A percentile compares a stretch with the other conserved stretches of the same genome.
phyloP scores from a whole-genome alignment of 768 basidiomycete species.

The Suillus clintonianus region DNA sequence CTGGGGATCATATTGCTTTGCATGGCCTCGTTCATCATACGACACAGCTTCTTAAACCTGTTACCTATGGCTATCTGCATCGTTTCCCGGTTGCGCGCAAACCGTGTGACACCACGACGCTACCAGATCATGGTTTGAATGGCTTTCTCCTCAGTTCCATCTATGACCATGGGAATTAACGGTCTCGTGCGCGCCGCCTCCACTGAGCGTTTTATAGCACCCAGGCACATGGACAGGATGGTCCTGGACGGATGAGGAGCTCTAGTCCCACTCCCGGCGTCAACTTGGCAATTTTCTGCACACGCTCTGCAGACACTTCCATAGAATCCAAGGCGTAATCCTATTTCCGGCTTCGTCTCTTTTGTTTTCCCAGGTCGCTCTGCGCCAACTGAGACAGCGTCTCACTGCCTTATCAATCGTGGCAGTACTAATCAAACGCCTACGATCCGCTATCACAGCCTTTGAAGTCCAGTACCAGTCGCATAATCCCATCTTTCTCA shows the following conservation, averaged over 20 bases:
- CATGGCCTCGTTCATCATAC: constrained; percentile 5
- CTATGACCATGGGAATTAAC: not conserved
- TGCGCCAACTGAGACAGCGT: not conserved
- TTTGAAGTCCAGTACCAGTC: not conserved
- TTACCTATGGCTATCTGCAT: not conserved
- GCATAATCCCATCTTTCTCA: not conserved
- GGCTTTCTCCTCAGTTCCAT: not conserved
- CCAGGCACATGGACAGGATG: not conserved
- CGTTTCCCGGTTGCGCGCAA: not conserved
- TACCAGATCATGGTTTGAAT: not conserved
- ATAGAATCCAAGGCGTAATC: not conserved
- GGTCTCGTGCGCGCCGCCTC: not conserved
- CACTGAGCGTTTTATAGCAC: not conserved
- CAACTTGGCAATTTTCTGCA: not conserved
- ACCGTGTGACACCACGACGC: not conserved
- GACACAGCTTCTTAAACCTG: constrained; percentile 3
- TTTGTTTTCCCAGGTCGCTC: not conserved
- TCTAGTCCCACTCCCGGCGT: not conserved
- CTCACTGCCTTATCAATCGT: not conserved
- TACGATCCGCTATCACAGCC: not conserved
- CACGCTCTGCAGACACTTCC: not conserved
- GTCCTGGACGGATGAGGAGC: not conserved
- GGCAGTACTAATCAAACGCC: not conserved
- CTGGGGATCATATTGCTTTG: constrained; percentile 1
- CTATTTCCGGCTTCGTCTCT: not conserved